phyloP scores from a whole-genome alignment of 305 asterid species.

The Salvia sclarea region DNA sequence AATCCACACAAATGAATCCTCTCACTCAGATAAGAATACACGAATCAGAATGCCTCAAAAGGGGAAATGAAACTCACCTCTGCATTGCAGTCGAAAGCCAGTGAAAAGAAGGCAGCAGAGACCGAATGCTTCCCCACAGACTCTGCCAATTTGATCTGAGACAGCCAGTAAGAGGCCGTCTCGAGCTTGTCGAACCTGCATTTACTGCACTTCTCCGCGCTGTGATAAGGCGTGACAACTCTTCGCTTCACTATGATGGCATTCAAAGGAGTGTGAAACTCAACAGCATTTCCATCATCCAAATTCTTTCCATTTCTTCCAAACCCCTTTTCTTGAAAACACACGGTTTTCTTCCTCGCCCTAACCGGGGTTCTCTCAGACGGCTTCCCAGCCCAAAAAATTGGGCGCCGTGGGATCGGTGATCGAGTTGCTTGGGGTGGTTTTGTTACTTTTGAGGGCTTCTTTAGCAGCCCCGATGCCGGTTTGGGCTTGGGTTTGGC shows the following conservation, averaged over 20 bases:
- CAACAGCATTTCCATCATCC: conserved; percentile 26
- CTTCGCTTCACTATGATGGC: conserved; percentile 37
- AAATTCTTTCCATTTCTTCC: conserved; percentile 21
- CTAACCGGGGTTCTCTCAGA: conserved; percentile 32
- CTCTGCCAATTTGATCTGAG: conserved; percentile 74
- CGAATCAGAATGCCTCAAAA: background rate
- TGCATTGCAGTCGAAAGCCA: conserved; percentile 69
- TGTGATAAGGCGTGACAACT: conserved; percentile 56
- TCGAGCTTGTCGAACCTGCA: conserved; percentile 75
- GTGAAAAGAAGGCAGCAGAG: conserved; percentile 60
- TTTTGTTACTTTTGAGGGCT: conserved; percentile 29
- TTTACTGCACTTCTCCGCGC: conserved; percentile 77
- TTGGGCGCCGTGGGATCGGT: conserved; percentile 14
- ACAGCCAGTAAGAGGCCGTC: conserved; percentile 70
- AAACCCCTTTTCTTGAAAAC: conserved; percentile 43
- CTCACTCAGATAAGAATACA: background rate
- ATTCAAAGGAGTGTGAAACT: conserved; percentile 51
- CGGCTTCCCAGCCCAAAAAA: conserved; percentile 35
- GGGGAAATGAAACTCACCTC: conserved; percentile 45
- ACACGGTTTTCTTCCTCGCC: conserved; percentile 56
- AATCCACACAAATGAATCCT: background rate
- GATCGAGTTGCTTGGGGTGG: conserved; percentile 33
- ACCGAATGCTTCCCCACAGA: conserved; percentile 61
- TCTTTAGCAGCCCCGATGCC: conserved; percentile 32
- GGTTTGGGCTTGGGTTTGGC: conserved; percentile 41